Evolutionary conservation across 164 flowering plant genomes (phyloP).

Genomic region (Magnolia sinica): DNA sequence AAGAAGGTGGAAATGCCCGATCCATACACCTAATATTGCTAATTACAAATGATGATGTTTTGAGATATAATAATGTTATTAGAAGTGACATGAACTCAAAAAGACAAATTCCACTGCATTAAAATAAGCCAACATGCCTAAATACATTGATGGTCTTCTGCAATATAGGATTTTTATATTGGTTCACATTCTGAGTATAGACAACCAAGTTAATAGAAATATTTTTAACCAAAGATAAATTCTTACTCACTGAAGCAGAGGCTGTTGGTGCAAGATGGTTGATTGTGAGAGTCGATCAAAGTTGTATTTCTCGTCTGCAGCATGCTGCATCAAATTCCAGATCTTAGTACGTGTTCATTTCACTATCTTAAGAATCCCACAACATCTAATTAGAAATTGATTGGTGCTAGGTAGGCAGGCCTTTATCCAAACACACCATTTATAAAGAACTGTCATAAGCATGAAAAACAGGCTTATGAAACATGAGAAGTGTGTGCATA

Average conservation of each 20-base stretch:
- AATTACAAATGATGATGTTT: no score
- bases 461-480: neutral
- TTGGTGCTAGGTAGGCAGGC: no score
- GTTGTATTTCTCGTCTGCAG: constrained; percentile 98
- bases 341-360: neutral
- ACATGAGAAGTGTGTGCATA: no score
- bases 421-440: neutral
- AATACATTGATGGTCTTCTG: no score
- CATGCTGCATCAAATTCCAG: constrained; percentile 63
- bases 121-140: no score
- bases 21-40: neutral
- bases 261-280: constrained; percentile 54
- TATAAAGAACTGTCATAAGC: neutral
- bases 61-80: no score
- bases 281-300: constrained; percentile 58
- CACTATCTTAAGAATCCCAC: neutral
- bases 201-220: neutral
- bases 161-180: no score
- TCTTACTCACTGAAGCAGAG: constrained; percentile 71
- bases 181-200: no score
- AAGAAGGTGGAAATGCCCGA: no score
- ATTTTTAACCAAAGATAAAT: neutral
- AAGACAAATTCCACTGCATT: no score
- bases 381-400: neutral
- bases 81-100: no score